Evolutionary conservation across 257 asterid species (phyloP).

Genomic region (Nyctanthes arbortristis): DNA sequence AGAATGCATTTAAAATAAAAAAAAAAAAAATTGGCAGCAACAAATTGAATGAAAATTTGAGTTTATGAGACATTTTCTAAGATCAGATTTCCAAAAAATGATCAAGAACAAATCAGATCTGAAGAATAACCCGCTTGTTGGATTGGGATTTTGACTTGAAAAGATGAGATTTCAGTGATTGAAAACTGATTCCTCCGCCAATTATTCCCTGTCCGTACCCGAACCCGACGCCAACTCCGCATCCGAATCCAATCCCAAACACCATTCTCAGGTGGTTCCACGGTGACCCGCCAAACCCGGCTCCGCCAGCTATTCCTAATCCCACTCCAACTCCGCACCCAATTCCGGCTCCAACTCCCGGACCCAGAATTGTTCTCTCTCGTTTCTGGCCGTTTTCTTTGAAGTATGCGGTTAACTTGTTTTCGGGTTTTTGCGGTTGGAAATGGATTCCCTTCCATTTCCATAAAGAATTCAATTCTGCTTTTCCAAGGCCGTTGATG

Average conservation of each 20-base stretch:
- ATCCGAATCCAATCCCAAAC: slow-evolving; percentile 78
- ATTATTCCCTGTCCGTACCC: slow-evolving; percentile 71
- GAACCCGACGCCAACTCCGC: slow-evolving; percentile 77
- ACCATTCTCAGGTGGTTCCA: slow-evolving; percentile 59
- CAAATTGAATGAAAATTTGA: neutral
- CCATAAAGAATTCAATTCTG: slow-evolving; percentile 48
- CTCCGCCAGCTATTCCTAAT: slow-evolving; percentile 63
- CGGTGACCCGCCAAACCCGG: slow-evolving; percentile 52
- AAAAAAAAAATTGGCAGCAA: neutral
- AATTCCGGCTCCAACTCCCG: slow-evolving; percentile 74
- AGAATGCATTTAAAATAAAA: too few relatives aligned
- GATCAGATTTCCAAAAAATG: neutral
- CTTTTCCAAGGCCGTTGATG: slow-evolving; percentile 34
- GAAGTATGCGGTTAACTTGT: slow-evolving; percentile 54
- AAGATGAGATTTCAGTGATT: slow-evolving; percentile 42
- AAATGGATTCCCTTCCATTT: slow-evolving; percentile 52
- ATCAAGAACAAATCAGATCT: slow-evolving; percentile 12
- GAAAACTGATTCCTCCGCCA: slow-evolving; percentile 59
- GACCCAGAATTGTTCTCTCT: slow-evolving; percentile 58
- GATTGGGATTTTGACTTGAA: slow-evolving; percentile 33
- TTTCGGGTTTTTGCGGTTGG: slow-evolving; percentile 28
- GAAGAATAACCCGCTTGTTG: slow-evolving; percentile 40
- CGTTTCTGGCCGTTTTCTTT: slow-evolving; percentile 37
- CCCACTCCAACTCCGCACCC: slow-evolving; percentile 90
- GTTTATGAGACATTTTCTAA: neutral